A percentile compares a stretch with the other conserved stretches of the same genome.
Evolutionary conservation across 129 eudicot species (phyloP).

Genomic region (Ambrosia trifida): DNA sequence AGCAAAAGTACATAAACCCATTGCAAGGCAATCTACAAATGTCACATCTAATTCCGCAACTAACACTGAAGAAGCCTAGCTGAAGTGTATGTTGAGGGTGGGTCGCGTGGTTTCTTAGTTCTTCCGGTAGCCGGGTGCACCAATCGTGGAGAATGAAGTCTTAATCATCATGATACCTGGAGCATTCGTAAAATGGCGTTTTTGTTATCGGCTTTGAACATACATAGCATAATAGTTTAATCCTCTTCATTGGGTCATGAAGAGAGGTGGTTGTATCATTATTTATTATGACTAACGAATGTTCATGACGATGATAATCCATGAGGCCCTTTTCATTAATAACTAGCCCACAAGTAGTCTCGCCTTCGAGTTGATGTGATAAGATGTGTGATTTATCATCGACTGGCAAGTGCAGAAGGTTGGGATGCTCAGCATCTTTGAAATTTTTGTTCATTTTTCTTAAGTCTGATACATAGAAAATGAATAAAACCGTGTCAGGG

Average conservation of each 20-base stretch:
- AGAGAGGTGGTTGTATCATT: neutral
- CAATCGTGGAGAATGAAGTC: too few species aligned
- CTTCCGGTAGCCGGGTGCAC: too few species aligned
- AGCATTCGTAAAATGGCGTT: too few species aligned
- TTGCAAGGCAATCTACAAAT: neutral
- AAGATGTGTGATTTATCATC: neutral
- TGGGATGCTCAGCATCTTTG: neutral
- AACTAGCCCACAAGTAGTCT: neutral
- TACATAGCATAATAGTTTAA: too few species aligned
- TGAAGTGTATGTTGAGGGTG: neutral
- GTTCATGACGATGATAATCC: neutral
- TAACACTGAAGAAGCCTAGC: neutral
- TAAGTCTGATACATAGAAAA: too few species aligned
- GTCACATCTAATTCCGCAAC: neutral
- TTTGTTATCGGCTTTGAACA: too few species aligned
- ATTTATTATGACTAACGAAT: slow-evolving; percentile 1
- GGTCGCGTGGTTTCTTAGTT: neutral
- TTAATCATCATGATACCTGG: too few species aligned
- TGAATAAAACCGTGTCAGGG: too few species aligned
- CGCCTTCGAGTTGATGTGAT: neutral
- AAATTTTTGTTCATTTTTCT: too few species aligned
- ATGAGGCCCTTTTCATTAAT: neutral
- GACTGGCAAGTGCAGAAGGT: neutral
- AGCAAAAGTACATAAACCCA: neutral
- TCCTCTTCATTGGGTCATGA: neutral